phyloP scores from a whole-genome alignment of 306 rosid genomes.

The Quercus variabilis region DNA sequence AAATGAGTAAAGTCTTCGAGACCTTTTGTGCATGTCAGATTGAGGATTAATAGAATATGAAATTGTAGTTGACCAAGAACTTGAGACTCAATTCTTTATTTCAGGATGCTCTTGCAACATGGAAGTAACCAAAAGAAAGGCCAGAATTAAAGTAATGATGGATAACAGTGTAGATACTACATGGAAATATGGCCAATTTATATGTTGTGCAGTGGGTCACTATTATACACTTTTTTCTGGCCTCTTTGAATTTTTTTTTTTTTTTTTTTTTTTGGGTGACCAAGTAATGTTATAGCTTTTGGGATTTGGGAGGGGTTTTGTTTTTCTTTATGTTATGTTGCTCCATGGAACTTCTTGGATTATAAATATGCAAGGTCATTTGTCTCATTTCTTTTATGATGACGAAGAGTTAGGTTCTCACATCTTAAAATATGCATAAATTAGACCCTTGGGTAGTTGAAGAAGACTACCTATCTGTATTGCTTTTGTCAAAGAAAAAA shows the following conservation, averaged over 20 bases:
- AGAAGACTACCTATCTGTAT: not conserved
- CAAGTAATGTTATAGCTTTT: not conserved
- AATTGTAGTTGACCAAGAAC: constrained; percentile 33
- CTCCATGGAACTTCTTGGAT: constrained; percentile 8
- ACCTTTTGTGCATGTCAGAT: constrained; percentile 28
- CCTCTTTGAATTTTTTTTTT: not conserved
- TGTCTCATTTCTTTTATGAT: not conserved
- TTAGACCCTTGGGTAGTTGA: not conserved
- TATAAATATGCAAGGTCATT: constrained; percentile 16
- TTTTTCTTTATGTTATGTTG: constrained; percentile 27
- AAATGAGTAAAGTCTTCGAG: constrained; percentile 15
- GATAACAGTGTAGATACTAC: not conserved
- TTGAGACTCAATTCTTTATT: constrained; percentile 5
- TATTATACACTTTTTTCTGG: not conserved
- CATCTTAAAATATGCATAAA: not conserved
- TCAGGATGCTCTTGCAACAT: constrained; percentile 32
- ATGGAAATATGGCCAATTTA: not conserved
- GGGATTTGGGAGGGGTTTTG: constrained; percentile 14
- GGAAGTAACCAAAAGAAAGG: constrained; percentile 24
- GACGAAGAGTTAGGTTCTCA: not conserved
- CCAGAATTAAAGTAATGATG: not conserved
- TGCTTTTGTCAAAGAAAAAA: not conserved
- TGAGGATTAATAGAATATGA: constrained; percentile 17
- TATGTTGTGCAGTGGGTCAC: not conserved
- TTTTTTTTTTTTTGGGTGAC: not conserved